Base-by-base conservation (phyloP, 768 basidiomycete genomes). In the Boletus tomentosulus region DNA sequence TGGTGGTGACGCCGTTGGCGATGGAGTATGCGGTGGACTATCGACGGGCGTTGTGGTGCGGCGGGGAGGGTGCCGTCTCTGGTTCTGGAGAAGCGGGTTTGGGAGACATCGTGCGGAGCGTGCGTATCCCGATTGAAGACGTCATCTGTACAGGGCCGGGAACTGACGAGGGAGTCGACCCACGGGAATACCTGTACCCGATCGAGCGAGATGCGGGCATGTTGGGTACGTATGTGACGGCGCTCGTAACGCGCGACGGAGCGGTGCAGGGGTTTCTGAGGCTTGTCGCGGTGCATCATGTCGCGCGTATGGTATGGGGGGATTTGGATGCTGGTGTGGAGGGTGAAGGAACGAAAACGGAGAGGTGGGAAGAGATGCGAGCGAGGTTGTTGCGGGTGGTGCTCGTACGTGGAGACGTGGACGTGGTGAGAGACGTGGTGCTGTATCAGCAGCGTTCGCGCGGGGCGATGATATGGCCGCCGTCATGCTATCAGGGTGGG, bases 21-120 rank as follows among this genome's bases (percentile, higher is more conserved):
- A 86, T 89, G 83, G 71, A 72, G 12, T 94, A 93, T 62, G 76
- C 91, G 1, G 51, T 74, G 24, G 95, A 98, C 73, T 97, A 92
- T 64, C 84, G 95, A 48, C 85, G 83, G 57, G 81, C 85, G 51
- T 66, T 98, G 4, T 97, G 91, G 88, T 83, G 76, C 52, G 94
- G 96, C 60, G 88, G 83, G 58, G 76, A 76, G 3, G 86, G 89
- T 61, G 66, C 84, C 28, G 46, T 28, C 6, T 19, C 31, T 1
- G 48, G 39, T 10, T 6, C 54, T 19, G 49, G 13, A 12, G 48
- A 44, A 34, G 33, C 12, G 5, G 42, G 59, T 2, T 4, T 51
- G 42, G 51, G 46, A 0, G 63, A 61, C 31, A n/a, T 61, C 27
- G 65, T 92, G 50, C 79, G 78, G 60, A 86, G 78, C 24, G 74